A percentile compares a stretch with the other conserved stretches of the same genome.
Evolutionary conservation across 2,329 filamentous ascomycete species (phyloP).

Genomic region (Cladosporium cucumerinum): DNA sequence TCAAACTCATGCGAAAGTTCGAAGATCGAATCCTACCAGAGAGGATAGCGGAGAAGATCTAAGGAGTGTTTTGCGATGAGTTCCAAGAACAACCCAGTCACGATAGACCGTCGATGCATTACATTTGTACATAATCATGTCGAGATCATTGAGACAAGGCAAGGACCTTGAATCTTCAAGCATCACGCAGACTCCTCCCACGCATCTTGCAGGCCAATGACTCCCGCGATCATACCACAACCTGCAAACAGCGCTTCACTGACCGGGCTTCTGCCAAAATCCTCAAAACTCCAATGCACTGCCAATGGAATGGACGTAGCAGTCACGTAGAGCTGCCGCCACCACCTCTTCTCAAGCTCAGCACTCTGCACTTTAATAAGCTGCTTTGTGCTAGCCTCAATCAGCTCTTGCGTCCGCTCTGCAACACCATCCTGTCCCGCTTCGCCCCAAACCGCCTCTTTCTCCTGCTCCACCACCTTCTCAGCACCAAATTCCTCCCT

Average conservation of each 20-base stretch:
- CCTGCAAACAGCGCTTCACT: slow-evolving; percentile 51
- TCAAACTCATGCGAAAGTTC: slow-evolving; percentile 78
- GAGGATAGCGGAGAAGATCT: slow-evolving; percentile 26
- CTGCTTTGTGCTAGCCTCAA: background rate
- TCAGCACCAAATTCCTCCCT: slow-evolving; percentile 33
- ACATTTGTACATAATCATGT: slow-evolving; percentile 13
- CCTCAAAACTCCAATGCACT: slow-evolving; percentile 75
- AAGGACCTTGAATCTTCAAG: background rate
- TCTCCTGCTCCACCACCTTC: slow-evolving; percentile 42
- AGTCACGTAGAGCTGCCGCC: slow-evolving; percentile 66
- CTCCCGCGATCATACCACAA: slow-evolving; percentile 40
- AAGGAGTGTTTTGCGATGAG: background rate
- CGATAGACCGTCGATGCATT: slow-evolving; percentile 14
- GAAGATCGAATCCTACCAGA: slow-evolving; percentile 55
- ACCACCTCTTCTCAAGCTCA: slow-evolving; percentile 50
- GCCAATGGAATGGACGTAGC: slow-evolving; percentile 77
- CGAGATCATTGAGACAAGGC: background rate
- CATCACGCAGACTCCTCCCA: slow-evolving; percentile 40
- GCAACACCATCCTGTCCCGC: slow-evolving; percentile 21
- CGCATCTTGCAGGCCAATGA: slow-evolving; percentile 43
- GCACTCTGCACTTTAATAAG: slow-evolving; percentile 23
- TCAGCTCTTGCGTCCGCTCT: background rate
- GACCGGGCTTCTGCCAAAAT: slow-evolving; percentile 56
- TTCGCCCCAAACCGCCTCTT: slow-evolving; percentile 39
- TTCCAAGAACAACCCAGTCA: background rate